Base-by-base conservation (phyloP, 2,329 filamentous ascomycete species). In the Aphanocladium album region DNA sequence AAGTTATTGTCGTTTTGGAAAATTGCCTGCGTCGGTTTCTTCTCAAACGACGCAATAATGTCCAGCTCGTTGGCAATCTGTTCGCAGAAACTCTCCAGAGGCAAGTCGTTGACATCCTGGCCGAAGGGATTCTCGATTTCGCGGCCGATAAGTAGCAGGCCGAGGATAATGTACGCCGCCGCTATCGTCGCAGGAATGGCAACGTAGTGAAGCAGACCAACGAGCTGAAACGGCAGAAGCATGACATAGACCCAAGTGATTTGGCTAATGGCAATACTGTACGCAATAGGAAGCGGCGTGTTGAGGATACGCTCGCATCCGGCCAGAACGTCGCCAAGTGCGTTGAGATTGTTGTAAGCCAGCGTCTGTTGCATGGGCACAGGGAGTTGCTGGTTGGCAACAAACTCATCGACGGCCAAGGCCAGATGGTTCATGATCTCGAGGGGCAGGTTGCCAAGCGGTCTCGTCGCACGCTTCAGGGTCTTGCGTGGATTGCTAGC, bases 51-150 rank as follows among this genome's bases (percentile, higher is more conserved):
- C 23, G 87, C 86, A 66, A 93, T 85, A 61, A 89, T 84, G 69
- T 93, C 89, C 66, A 95, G 79, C 67, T 96, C 91, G 35, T 81
- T 73, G 23, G 88, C 84, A 46, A 95, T 80, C 68, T 92, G 88
- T 41, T 87, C 81, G 75, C 90, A 95, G 78, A 87, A 96, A 16
- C 80, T 77, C 69, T 93, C 90, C 2, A 93, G 80, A 0, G 89
- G 88, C 46, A 93, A 76, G 73, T 95, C 90, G 70, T 95, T 95
- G 66, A 93, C 90, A 64, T 95, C 90, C 64, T 86, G 80, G 61
- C 90, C 90, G 72, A 95, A 95, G 6, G 90, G 90, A 69, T 95
- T 91, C 73, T 95, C 90, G 64, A 95, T 89, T 74, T 95, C 90
- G 64, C 85, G 85, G 43, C 90, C 90, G 67, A 93, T 93, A 64